Evolutionary conservation across 2,329 filamentous ascomycete species (phyloP).

Genomic region (Aspergillus sp.): DNA sequence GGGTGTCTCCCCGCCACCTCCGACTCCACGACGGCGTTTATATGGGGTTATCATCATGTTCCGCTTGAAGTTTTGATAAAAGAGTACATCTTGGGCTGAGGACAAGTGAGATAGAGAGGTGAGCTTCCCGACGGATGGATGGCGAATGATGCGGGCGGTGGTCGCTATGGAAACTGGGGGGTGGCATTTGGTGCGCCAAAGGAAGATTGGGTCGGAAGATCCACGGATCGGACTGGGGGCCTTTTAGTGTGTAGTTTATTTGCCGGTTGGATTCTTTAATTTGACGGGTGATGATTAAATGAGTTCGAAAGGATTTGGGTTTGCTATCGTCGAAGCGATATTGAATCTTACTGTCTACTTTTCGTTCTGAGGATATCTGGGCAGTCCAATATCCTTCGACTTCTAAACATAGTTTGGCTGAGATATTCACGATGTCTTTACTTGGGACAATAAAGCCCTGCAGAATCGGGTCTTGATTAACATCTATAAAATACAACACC

Average conservation of each 20-base stretch:
- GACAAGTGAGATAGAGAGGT: neutral
- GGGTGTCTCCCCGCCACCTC: neutral
- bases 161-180: conserved; percentile 25
- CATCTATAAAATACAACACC: conserved; percentile 5
- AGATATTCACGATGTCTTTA: neutral
- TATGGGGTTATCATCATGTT: conserved; percentile 26
- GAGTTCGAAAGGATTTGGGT: neutral
- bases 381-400: too few species aligned
- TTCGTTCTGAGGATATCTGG: too few species aligned
- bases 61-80: neutral
- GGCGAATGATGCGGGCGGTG: neutral
- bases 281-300: too few species aligned
- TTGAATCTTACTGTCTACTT: too few species aligned
- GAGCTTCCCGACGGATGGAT: neutral
- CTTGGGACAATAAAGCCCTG: neutral
- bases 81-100: neutral
- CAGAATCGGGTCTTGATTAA: conserved; percentile 13
- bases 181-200: neutral
- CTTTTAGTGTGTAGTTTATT: too few species aligned
- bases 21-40: conserved; percentile 7
- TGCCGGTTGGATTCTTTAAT: too few species aligned
- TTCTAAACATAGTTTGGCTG: too few species aligned
- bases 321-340: neutral
- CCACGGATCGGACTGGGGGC: too few species aligned
- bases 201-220: too few species aligned